Conservation (phyloP, 2,329 filamentous ascomycete species). For the Ceratocystis colombiana region DNA sequence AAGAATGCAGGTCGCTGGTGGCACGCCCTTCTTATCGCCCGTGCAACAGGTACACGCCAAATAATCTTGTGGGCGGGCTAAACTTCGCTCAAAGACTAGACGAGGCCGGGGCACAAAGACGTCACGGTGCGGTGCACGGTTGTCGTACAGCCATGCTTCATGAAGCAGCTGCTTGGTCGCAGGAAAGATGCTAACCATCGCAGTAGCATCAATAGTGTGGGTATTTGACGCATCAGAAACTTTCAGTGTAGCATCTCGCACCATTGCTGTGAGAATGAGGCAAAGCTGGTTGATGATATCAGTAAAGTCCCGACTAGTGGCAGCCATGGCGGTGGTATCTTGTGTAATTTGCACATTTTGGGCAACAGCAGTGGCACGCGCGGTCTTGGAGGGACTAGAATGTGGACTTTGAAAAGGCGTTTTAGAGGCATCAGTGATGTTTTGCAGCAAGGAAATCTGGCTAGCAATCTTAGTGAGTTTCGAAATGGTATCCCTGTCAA, state of each 20-base stretch:
- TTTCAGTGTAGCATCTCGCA: constrained; percentile 34
- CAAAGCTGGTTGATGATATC: constrained; percentile 43
- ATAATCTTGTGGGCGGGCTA: constrained; percentile 66
- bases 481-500: constrained; percentile 28
- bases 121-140: constrained; percentile 56
- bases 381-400: constrained; percentile 56
- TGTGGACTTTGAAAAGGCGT: constrained; percentile 45
- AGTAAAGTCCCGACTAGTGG: constrained; percentile 62
- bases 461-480: constrained; percentile 30
- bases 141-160: constrained; percentile 68
- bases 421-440: constrained; percentile 38
- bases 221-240: not conserved
- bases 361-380: constrained; percentile 68
- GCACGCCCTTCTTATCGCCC: constrained; percentile 29
- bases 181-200: constrained; percentile 30
- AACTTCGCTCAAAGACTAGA: constrained; percentile 57
- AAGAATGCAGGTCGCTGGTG: constrained; percentile 61
- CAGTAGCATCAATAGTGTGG: constrained; percentile 29
- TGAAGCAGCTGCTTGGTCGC: constrained; percentile 48
- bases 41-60: constrained; percentile 60
- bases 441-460: constrained; percentile 30
- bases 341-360: constrained; percentile 73
- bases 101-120: constrained; percentile 68
- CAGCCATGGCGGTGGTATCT: constrained; percentile 59
- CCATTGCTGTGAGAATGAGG: constrained; percentile 28